Evolutionary conservation across 345 rosid genomes (phyloP), one percentile per base, ranked within the genome.

Genomic region (Hypericum perforatum): DNA sequence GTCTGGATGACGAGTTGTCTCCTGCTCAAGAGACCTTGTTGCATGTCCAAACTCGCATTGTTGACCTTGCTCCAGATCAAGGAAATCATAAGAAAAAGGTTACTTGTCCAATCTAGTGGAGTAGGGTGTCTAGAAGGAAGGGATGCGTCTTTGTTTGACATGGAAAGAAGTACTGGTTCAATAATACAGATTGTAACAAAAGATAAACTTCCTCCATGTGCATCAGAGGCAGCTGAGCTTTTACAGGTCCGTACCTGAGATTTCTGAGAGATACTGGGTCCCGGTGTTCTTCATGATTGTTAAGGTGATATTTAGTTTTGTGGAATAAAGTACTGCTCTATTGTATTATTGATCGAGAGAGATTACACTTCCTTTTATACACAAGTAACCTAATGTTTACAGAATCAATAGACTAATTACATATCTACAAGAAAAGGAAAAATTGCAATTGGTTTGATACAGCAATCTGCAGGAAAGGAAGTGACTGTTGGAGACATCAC

Each of bases 21-120:
- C 97, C 99, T 51, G 97, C 97, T 43, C 99, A 94, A 77, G 99
- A 89, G 76, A 97, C 99, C 51, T 69, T 94, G 62, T 76, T 94
- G 72, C 99, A 94, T 67, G 86, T 94, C 66, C 99, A 94, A 65
- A 86, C 87, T 68, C 82, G 68, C 40, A 94, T 94, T 40, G 70
- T 75, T 11, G 95, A 94, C 73, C 87, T 84, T 53, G 46, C 67
- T 52, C 74, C 86, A 7, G 95, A 86, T 68, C 76, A 82, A 73
- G 99, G 82, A 14, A 78, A 78, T 78, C 10, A 58, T 84, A 60
- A 86, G 78, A 45, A 94, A 97, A 32, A 80, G 85, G 57, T 52
- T 94, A 54, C 77, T 94, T 54, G 72, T 94, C 65, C 63, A 89
- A 51, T 75, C 86, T 5, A 65, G 77, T 70, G 97, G 89, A 61